phyloP scores from a whole-genome alignment of 106 monocot genomes.

The Allium fistulosum region DNA sequence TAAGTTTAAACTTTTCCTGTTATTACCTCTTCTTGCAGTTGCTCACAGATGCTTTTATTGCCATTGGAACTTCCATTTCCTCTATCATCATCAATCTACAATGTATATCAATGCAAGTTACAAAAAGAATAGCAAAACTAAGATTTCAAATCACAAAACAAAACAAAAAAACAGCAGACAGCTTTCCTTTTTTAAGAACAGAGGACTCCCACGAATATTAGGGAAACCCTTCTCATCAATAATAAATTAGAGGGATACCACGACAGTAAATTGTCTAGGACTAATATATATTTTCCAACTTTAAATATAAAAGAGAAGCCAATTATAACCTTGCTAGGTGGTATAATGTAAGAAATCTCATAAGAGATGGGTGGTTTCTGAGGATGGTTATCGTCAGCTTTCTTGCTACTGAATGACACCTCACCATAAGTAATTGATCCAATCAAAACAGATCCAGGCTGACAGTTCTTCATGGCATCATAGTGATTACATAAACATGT shows the following conservation, averaged over 20 bases:
- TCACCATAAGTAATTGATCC: slow-evolving; percentile 81
- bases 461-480: slow-evolving; percentile 43
- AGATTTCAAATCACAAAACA: background rate
- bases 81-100: slow-evolving; percentile 61
- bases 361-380: slow-evolving; percentile 42
- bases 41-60: slow-evolving; percentile 50
- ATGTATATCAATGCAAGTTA: slow-evolving; percentile 1
- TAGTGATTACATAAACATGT: slow-evolving; percentile 10
- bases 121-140: background rate
- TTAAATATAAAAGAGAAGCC: too few species aligned
- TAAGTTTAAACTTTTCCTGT: background rate
- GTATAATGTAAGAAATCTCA: slow-evolving; percentile 63
- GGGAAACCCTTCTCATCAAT: too few species aligned
- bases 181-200: too few species aligned
- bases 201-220: too few species aligned
- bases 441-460: slow-evolving; percentile 61
- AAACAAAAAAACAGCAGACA: too few species aligned
- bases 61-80: slow-evolving; percentile 29
- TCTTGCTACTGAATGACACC: slow-evolving; percentile 36
- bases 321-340: slow-evolving; percentile 56
- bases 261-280: too few species aligned
- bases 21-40: slow-evolving; percentile 73
- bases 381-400: slow-evolving; percentile 36
- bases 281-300: too few species aligned
- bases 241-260: too few species aligned